Conservation (phyloP, 2,329 filamentous ascomycete species). For the Pochonia chlamydosporia region DNA sequence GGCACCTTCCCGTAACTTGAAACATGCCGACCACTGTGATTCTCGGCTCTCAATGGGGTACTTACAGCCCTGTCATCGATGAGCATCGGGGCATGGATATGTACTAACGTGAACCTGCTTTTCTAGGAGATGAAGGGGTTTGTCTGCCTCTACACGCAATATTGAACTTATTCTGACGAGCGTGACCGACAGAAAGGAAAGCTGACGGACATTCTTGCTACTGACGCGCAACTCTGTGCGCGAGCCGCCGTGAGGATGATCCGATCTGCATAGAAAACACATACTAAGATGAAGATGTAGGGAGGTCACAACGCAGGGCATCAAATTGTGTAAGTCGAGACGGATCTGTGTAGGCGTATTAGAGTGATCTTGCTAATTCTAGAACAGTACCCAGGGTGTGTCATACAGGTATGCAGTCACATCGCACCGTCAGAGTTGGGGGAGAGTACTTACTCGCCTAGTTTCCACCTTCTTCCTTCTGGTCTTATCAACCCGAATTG, state of each 20-base stretch:
- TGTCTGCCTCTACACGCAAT: constrained; percentile 11
- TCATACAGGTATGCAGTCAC: constrained; percentile 30
- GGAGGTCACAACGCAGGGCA: constrained; percentile 25
- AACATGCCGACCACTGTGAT: constrained; percentile 25
- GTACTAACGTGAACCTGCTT: too few species aligned
- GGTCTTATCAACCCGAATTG: constrained; percentile 66
- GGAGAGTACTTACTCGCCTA: constrained; percentile 18
- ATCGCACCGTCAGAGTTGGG: too few species aligned
- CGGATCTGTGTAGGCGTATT: constrained; percentile 3
- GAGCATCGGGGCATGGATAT: too few species aligned
- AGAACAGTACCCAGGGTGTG: constrained; percentile 26
- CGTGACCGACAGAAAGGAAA: constrained; percentile 35
- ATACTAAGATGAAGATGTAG: constrained; percentile 11
- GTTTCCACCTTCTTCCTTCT: constrained; percentile 59
- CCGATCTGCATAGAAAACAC: constrained; percentile 5
- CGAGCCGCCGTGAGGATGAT: constrained; percentile 25
- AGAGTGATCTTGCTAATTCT: constrained; percentile 9
- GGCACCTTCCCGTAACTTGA: too few species aligned
- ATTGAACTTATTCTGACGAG: constrained; percentile 11
- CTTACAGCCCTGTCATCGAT: constrained; percentile 17
- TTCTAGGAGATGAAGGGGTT: constrained; percentile 29
- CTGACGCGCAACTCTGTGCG: constrained; percentile 24
- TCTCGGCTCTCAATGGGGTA: constrained; percentile 34
- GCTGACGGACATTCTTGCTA: constrained; percentile 27
- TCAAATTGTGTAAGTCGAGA: constrained; percentile 14